phyloP scores from a whole-genome alignment of 345 rosid genomes.

The Acer campestre region DNA sequence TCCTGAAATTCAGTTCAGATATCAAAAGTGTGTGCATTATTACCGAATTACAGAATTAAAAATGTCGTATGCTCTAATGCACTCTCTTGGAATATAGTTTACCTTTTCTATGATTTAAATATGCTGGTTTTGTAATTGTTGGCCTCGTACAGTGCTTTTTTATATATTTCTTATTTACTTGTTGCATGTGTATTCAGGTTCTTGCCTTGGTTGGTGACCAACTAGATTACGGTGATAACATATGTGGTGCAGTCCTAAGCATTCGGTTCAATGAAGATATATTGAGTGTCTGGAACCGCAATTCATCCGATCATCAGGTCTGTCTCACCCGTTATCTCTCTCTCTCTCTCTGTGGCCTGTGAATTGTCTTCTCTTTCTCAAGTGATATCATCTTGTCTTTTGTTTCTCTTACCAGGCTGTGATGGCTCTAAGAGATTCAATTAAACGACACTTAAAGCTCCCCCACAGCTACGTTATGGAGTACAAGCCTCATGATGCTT shows the following conservation, averaged over 20 bases:
- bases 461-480: conserved; percentile 94
- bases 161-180: background rate
- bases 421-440: conserved; percentile 83
- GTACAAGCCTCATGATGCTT: conserved; percentile 95
- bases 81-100: background rate
- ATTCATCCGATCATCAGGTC: conserved; percentile 94
- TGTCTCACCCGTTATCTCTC: background rate
- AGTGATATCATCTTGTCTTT: background rate
- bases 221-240: conserved; percentile 78
- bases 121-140: background rate
- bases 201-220: conserved; percentile 93
- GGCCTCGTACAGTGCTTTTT: background rate
- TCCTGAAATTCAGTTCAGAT: background rate
- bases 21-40: background rate
- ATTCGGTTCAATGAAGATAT: conserved; percentile 93
- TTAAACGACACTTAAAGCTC: conserved; percentile 87
- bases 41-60: background rate
- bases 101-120: background rate
- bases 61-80: background rate
- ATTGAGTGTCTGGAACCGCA: conserved; percentile 89
- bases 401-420: conserved; percentile 58
- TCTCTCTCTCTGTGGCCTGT: too few relatives aligned
- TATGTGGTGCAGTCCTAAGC: conserved; percentile 94
- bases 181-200: conserved; percentile 48
- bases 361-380: background rate